Evolutionary conservation across 306 rosid species (phyloP).

Genomic region (Quercus berberidifolia): DNA sequence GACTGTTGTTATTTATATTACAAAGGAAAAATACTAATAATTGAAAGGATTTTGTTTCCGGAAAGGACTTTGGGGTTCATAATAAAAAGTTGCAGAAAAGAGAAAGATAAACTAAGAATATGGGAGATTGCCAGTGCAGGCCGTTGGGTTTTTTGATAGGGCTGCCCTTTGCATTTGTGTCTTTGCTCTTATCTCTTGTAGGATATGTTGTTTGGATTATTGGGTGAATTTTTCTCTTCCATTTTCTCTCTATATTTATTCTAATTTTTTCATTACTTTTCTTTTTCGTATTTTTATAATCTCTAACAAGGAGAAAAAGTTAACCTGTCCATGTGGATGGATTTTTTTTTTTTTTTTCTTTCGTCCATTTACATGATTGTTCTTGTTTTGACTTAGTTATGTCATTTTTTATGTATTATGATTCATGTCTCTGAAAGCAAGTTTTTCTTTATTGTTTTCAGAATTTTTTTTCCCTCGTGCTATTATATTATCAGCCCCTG

Average conservation of each 20-base stretch:
- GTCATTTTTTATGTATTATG: no score
- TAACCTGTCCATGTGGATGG: no score
- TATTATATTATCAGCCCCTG: no score
- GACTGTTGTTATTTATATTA: neutral
- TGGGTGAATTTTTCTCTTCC: conserved; percentile 22
- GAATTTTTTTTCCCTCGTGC: no score
- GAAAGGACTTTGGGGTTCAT: neutral
- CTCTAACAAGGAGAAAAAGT: neutral
- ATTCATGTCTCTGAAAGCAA: no score
- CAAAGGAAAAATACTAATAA: neutral
- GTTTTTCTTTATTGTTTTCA: no score
- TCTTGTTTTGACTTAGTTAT: no score
- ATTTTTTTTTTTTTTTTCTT: no score
- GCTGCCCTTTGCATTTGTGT: conserved; percentile 40
- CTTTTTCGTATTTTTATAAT: no score
- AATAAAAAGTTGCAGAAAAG: neutral
- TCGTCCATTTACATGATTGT: no score
- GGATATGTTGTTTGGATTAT: conserved; percentile 37
- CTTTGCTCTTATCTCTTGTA: conserved; percentile 31
- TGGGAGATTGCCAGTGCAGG: conserved; percentile 25
- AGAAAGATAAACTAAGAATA: neutral
- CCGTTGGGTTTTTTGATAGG: conserved; percentile 50
- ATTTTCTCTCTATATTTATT: neutral
- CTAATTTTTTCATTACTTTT: neutral
- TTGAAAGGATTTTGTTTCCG: neutral